Conservation (phyloP, 768 basidiomycete genomes). For the Tricholoma flavovirens region DNA sequence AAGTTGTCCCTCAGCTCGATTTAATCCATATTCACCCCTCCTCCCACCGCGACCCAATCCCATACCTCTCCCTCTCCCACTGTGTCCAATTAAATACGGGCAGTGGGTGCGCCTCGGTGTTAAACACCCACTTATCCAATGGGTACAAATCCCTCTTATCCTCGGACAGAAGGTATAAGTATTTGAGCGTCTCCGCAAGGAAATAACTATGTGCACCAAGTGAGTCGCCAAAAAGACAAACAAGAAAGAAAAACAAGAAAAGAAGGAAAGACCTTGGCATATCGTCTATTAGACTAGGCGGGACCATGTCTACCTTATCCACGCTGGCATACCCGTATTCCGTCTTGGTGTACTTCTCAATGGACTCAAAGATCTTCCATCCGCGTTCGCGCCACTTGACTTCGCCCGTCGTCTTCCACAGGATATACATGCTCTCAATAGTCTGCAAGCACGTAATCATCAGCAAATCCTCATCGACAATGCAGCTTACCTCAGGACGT, state of each 20-base stretch:
- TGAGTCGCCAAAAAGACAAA: too few species aligned
- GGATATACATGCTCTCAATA: too few species aligned
- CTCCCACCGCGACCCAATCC: too few species aligned
- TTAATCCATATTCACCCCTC: not conserved
- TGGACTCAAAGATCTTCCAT: slow-evolving; percentile 47
- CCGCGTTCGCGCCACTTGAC: too few species aligned
- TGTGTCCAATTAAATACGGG: slow-evolving; percentile 55
- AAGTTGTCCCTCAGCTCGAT: too few species aligned
- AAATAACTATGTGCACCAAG: slow-evolving; percentile 33
- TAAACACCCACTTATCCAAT: slow-evolving; percentile 54
- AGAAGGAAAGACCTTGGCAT: slow-evolving; percentile 41
- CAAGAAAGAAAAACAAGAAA: too few species aligned
- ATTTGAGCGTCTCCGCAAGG: slow-evolving; percentile 48
- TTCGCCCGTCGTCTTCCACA: too few species aligned
- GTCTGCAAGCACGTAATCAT: too few species aligned
- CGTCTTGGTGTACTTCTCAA: slow-evolving; percentile 51
- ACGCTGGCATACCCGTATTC: slow-evolving; percentile 56
- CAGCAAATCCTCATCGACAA: too few species aligned
- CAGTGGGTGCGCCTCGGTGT: slow-evolving; percentile 69
- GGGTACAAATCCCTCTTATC: slow-evolving; percentile 44
- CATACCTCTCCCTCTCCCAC: slow-evolving; percentile 32
- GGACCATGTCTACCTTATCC: slow-evolving; percentile 24
- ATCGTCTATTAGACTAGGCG: slow-evolving; percentile 29
- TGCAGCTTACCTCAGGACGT: too few species aligned
- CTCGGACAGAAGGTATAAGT: slow-evolving; percentile 60